Conservation (phyloP, 2,329 filamentous ascomycete genomes). For the Trichoderma sp. region DNA sequence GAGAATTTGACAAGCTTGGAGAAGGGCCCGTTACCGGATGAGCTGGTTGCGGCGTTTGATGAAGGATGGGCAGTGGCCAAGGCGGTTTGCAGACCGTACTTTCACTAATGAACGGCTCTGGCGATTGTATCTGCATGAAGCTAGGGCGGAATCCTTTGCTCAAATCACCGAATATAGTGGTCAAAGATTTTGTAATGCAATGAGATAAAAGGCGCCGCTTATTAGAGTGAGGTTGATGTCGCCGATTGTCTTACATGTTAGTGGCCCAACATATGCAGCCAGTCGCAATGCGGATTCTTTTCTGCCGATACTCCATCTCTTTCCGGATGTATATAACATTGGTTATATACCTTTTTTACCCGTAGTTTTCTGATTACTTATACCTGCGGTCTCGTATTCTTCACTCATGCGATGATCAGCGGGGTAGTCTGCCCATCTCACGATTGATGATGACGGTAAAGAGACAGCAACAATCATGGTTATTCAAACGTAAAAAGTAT, state of each 20-base stretch:
- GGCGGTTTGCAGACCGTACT: constrained; percentile 7
- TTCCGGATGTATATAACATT: not conserved
- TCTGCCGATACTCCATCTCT: not conserved
- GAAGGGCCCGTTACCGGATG: constrained; percentile 18
- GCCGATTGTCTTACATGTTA: not conserved
- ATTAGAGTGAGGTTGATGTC: not conserved
- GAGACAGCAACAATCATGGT: not conserved
- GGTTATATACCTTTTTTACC: not conserved
- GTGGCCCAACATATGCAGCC: not conserved
- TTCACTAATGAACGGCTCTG: not conserved
- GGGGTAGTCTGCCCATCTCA: not conserved
- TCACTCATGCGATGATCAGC: not conserved
- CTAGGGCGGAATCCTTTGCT: not conserved
- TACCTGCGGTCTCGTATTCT: not conserved
- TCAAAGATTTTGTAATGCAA: not conserved
- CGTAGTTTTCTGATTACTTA: not conserved
- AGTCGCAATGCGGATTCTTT: not conserved
- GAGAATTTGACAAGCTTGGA: constrained; percentile 17
- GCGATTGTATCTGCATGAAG: not conserved
- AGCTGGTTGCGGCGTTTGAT: constrained; percentile 16
- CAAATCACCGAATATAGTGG: not conserved
- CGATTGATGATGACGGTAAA: not conserved
- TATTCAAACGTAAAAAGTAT: not conserved
- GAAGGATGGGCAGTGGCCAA: constrained; percentile 15
- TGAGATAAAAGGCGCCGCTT: not conserved